Evolutionary conservation across 805 yeast genomes (phyloP).

Genomic region (Clavispora vitiphila): DNA sequence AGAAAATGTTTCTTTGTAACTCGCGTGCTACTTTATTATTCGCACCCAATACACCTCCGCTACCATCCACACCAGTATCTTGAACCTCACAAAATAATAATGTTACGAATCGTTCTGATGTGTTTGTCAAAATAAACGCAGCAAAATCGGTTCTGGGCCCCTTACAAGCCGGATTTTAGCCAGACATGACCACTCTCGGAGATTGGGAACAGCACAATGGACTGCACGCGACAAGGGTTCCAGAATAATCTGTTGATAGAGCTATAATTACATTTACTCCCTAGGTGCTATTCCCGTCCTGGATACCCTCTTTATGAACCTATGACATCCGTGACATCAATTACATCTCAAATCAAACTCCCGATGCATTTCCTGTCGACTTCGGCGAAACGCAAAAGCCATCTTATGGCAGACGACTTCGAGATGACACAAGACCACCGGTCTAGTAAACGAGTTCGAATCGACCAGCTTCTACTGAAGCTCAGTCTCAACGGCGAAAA

Average conservation of each 20-base stretch:
- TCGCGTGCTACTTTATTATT: too few species aligned
- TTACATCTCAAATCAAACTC: background rate
- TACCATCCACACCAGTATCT: too few species aligned
- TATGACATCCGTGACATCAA: too few species aligned
- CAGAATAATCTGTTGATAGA: background rate
- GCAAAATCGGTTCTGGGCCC: too few species aligned
- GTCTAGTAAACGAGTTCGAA: constrained; percentile 23
- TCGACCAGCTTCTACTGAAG: constrained; percentile 16
- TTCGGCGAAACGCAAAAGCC: background rate
- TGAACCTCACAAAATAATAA: too few species aligned
- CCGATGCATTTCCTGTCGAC: background rate
- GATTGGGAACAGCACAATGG: background rate
- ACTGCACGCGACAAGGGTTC: background rate
- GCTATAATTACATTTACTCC: background rate
- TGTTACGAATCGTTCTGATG: too few species aligned
- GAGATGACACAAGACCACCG: background rate
- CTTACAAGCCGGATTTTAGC: too few species aligned
- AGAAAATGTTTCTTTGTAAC: too few species aligned
- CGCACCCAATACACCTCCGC: too few species aligned
- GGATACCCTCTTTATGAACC: background rate
- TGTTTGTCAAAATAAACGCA: too few species aligned
- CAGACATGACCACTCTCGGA: background rate
- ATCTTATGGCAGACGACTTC: background rate
- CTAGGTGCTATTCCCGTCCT: too few species aligned
- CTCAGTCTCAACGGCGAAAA: background rate